phyloP scores from a whole-genome alignment of 208 protist genomes.

The Acanthamoeba sp. region DNA sequence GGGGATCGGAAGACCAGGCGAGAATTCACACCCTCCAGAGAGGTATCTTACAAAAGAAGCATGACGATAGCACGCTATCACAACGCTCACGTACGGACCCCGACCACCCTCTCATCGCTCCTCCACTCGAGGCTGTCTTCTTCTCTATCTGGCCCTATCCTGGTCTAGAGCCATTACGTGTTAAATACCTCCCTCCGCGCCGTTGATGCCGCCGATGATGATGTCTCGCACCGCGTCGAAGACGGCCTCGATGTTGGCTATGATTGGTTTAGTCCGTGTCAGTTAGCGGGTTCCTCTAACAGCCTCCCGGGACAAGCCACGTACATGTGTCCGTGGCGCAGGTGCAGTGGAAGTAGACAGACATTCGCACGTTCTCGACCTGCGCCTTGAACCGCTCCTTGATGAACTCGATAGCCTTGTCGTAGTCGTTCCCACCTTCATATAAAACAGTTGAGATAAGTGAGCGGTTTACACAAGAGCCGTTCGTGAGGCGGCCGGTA shows the following conservation, averaged over 20 bases:
- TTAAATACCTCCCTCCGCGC: background rate
- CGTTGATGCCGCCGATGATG: background rate
- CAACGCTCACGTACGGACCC: too few relatives aligned
- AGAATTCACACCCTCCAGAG: background rate
- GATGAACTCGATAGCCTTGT: constrained; percentile 85
- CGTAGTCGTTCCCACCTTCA: constrained; percentile 83
- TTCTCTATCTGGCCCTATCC: background rate
- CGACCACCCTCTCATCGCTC: background rate
- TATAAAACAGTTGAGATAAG: too few relatives aligned
- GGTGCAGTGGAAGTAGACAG: constrained; percentile 88
- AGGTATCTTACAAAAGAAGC: background rate
- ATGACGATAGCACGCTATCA: background rate
- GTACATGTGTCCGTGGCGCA: constrained; percentile 89
- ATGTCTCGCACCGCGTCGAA: constrained; percentile 86
- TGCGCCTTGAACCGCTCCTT: constrained; percentile 83
- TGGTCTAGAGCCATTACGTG: background rate
- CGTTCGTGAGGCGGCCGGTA: constrained; percentile 72
- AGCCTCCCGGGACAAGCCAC: background rate
- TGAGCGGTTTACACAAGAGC: background rate
- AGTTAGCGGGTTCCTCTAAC: background rate
- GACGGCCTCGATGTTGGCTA: constrained; percentile 89
- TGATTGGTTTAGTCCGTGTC: too few relatives aligned
- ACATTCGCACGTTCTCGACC: constrained; percentile 82
- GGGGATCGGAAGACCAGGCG: too few relatives aligned
- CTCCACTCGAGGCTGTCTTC: background rate